Percentiles rank a stretch among this genome's conserved stretches.
Conservation (phyloP, 139 green algal genomes). For the Dunaliella primolecta region DNA sequence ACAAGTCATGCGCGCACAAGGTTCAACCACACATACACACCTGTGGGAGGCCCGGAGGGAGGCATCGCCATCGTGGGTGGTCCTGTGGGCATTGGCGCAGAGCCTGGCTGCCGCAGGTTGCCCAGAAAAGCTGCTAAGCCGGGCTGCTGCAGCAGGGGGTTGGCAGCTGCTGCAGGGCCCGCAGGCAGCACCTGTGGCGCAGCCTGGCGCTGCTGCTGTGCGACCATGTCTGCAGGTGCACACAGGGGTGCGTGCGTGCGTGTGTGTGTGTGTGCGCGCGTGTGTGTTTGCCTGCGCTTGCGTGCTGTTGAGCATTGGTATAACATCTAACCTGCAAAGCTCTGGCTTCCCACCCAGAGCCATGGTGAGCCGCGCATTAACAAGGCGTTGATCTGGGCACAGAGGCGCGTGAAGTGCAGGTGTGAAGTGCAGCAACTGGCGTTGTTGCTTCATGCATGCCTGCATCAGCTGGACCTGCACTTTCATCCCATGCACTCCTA, state of each 20-base stretch:
- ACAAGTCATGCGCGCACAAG: slow-evolving; percentile 6
- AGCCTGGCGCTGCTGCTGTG: too few species aligned
- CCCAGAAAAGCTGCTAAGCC: not conserved
- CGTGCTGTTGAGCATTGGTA: not conserved
- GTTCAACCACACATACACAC: slow-evolving; percentile 15
- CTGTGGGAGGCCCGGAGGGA: not conserved
- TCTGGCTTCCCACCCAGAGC: too few species aligned
- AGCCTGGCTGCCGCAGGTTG: not conserved
- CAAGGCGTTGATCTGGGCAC: not conserved
- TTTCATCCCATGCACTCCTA: not conserved
- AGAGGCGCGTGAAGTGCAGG: not conserved
- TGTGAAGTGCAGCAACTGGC: too few species aligned
- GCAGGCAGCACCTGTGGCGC: not conserved
- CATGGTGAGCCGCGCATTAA: not conserved
- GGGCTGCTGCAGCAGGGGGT: not conserved
- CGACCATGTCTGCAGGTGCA: not conserved
- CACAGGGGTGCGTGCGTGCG: not conserved
- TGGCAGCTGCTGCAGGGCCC: not conserved
- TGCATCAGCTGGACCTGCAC: not conserved
- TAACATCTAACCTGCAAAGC: too few species aligned
- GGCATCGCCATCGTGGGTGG: not conserved
- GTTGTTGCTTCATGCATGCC: too few species aligned
- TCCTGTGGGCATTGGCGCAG: not conserved
- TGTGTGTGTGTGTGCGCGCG: slow-evolving; percentile 1
- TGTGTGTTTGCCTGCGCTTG: slow-evolving; percentile 6